phyloP scores from a whole-genome alignment of 2,329 filamentous ascomycete species.

The Scleromitrula shiraiana region DNA sequence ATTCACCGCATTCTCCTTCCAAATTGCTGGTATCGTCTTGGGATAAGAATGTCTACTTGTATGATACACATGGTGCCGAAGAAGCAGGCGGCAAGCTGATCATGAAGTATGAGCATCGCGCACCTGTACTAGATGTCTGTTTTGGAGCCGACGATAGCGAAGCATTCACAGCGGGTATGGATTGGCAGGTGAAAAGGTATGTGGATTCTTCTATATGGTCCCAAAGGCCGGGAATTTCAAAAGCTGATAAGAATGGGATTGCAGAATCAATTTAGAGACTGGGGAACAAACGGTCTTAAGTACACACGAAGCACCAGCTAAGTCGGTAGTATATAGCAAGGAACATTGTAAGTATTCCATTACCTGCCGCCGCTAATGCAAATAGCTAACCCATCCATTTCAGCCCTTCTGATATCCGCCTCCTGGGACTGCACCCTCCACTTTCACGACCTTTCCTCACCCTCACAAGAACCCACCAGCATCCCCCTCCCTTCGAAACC shows the following conservation, averaged over 20 bases:
- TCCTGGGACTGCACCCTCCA: constrained; percentile 93
- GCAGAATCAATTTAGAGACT: constrained; percentile 61
- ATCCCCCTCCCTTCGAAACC: constrained; percentile 77
- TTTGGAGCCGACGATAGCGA: constrained; percentile 78
- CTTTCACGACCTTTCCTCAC: constrained; percentile 59
- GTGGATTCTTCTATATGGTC: neutral
- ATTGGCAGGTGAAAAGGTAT: constrained; percentile 75
- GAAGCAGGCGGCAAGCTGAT: constrained; percentile 51
- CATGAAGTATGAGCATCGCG: constrained; percentile 69
- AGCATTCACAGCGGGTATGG: constrained; percentile 79
- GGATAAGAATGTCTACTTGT: constrained; percentile 87
- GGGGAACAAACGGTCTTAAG: constrained; percentile 68
- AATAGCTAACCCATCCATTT: neutral
- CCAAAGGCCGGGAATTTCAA: neutral
- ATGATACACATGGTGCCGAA: constrained; percentile 55
- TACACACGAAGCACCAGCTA: constrained; percentile 71
- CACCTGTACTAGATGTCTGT: constrained; percentile 84
- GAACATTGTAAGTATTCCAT: constrained; percentile 49
- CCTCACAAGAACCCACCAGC: constrained; percentile 47
- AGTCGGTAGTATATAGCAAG: constrained; percentile 73
- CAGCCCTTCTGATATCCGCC: constrained; percentile 72
- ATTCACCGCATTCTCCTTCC: constrained; percentile 67
- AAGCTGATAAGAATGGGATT: constrained; percentile 10
- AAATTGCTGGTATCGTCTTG: constrained; percentile 87
- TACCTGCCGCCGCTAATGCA: constrained; percentile 5